Conservation (phyloP, 1,284 basidiomycete species). For the Kwoniella shivajii region DNA sequence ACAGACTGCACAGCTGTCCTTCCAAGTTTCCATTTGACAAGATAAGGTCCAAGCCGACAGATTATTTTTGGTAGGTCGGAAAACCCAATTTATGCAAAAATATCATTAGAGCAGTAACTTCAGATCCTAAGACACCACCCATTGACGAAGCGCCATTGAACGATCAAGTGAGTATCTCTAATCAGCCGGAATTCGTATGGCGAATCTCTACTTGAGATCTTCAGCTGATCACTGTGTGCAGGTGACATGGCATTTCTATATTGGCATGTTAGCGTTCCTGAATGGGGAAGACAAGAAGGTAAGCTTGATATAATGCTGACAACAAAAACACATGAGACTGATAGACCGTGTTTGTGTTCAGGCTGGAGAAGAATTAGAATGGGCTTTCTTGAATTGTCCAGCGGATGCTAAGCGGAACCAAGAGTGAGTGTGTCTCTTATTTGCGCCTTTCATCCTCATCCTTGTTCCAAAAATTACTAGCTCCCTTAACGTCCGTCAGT, state of each 20-base stretch:
- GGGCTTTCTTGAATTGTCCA: conserved; percentile 80
- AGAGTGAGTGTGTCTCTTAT: conserved; percentile 62
- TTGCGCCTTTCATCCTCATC: background rate
- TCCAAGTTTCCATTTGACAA: background rate
- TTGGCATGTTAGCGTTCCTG: conserved; percentile 90
- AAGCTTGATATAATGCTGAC: conserved; percentile 13
- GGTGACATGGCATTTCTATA: conserved; percentile 87
- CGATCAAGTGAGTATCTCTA: conserved; percentile 69
- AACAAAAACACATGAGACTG: too few species aligned
- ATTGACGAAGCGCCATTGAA: conserved; percentile 74
- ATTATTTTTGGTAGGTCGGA: conserved; percentile 64
- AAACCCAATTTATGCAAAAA: conserved; percentile 89
- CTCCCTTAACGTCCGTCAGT: background rate
- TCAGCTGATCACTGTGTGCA: background rate
- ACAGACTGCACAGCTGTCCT: background rate
- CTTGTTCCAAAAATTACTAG: background rate
- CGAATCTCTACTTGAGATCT: conserved; percentile 52
- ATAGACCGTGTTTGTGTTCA: too few species aligned
- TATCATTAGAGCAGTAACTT: conserved; percentile 83
- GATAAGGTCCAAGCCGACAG: background rate
- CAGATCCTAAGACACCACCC: conserved; percentile 80
- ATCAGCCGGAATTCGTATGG: conserved; percentile 1
- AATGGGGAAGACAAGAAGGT: conserved; percentile 87
- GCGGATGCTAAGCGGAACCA: conserved; percentile 68
- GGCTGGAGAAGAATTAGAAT: conserved; percentile 79